Percentiles rank a stretch among this genome's conserved stretches.
Evolutionary conservation across 2,329 filamentous ascomycete species (phyloP).

Genomic region (Neophaeococcomyces mojaviensis): DNA sequence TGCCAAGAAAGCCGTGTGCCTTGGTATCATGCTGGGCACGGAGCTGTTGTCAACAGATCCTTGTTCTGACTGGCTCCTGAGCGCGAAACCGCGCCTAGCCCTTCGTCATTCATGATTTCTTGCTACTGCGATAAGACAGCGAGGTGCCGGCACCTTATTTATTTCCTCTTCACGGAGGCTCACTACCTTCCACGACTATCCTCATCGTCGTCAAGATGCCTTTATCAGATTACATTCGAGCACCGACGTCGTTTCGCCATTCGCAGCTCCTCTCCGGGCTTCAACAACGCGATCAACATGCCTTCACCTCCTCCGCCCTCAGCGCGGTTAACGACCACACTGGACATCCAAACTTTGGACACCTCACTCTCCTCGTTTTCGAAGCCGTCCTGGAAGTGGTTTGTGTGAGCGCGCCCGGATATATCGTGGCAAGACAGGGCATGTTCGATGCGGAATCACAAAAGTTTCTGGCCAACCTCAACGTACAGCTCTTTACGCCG

Average conservation of each 20-base stretch:
- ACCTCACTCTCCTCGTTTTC: constrained; percentile 77
- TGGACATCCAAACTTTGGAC: constrained; percentile 42
- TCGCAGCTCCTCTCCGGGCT: constrained; percentile 14
- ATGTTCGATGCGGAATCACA: constrained; percentile 94
- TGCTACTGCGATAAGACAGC: not conserved
- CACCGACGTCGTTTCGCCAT: constrained; percentile 17
- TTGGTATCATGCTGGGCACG: not conserved
- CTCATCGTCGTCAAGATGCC: constrained; percentile 12
- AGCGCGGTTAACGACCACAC: constrained; percentile 21
- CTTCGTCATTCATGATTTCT: not conserved
- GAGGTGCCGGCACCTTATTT: not conserved
- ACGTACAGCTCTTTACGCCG: constrained; percentile 92
- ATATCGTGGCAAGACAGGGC: constrained; percentile 80
- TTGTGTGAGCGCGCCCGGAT: constrained; percentile 88
- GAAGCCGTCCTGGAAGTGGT: constrained; percentile 93
- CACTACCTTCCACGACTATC: not conserved
- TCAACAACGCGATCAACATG: constrained; percentile 16
- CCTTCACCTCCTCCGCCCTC: constrained; percentile 9
- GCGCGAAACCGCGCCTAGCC: too few species aligned
- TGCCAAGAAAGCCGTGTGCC: not conserved
- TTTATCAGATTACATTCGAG: constrained; percentile 19
- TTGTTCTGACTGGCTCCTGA: too few species aligned
- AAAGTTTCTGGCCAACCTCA: constrained; percentile 93
- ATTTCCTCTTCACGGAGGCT: constrained; percentile 3
- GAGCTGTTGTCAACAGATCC: too few species aligned